Evolutionary conservation across 371 early-diverging fungal genomes (phyloP), one percentile per base, ranked within the genome.

Genomic region (Rhizomucor pusillus): DNA sequence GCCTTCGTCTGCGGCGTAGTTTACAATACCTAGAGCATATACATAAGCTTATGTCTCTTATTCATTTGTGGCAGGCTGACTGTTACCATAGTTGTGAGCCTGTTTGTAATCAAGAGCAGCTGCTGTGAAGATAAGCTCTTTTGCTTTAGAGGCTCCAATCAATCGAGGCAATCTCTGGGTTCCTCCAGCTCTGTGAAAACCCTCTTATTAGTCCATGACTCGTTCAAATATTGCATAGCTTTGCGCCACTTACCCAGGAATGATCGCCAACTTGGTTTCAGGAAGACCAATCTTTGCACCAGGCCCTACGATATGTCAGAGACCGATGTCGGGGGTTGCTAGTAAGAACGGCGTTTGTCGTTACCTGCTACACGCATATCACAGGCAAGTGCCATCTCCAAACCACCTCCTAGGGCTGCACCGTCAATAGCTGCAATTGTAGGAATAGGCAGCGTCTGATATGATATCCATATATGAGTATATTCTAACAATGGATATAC

Each of bases 391-490:
- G 97, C 93, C 73, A 97, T 77, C 69, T 97, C 97, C 49, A 96
- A 73, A 9, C 97, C 98, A 22, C 97, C 98, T 11, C 97, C 98
- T 10, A 98, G 78, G 1, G 97, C 96, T 34, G 92, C 91, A 4
- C 98, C 98, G 60, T 98, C 95, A 57, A 98, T 85, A 23, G 90
- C 92, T 6, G 97, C 93, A 60, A 98, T 97, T 1, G 98, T 97
- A 14, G 98, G 96, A 47, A 91, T 82, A 2, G 93, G 94, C 34
- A 98, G 66, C 0, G 88, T 79, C 89, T 90, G 52, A 3, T 18
- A 19, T 6, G 14, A 20, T 5, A n/a, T 36, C 34, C 22, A 18
- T 39, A 3, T 45, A 54, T 29, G 29, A 11, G 18, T n/a, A n/a
- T 25, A 43, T 7, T 16, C 23, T 5, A 23, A 3, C 7, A n/a